phyloP scores from a whole-genome alignment of 371 early-diverging fungal genomes.

The Lichtheimia ramosa region DNA sequence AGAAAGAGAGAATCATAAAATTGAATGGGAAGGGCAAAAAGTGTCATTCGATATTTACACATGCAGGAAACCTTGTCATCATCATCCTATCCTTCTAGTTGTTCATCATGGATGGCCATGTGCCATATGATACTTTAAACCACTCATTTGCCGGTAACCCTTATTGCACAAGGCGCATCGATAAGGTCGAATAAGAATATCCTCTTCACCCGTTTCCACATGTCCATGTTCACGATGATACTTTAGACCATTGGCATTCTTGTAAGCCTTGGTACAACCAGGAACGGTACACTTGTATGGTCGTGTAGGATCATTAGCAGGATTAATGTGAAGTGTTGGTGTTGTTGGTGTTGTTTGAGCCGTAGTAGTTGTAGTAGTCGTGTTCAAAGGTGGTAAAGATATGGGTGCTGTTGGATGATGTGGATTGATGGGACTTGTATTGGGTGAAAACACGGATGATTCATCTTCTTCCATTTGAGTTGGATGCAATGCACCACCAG shows the following conservation, averaged over 20 bases:
- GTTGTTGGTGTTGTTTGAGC: background rate
- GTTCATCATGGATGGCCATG: constrained; percentile 5
- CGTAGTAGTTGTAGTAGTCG: background rate
- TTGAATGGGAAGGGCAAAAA: too few species aligned
- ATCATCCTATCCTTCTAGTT: too few species aligned
- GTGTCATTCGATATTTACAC: background rate
- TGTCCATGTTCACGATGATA: constrained; percentile 18
- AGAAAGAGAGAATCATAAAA: too few species aligned
- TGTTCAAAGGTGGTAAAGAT: background rate
- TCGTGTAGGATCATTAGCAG: constrained; percentile 6
- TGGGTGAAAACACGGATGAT: background rate
- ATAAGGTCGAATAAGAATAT: constrained; percentile 50
- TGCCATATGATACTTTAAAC: constrained; percentile 82
- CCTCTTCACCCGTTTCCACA: constrained; percentile 11
- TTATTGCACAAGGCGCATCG: constrained; percentile 80
- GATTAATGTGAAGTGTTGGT: background rate
- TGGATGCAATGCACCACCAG: background rate
- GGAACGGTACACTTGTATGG: constrained; percentile 33
- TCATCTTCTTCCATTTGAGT: background rate
- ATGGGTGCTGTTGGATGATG: background rate
- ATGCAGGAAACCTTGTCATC: background rate
- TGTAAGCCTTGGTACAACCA: constrained; percentile 15
- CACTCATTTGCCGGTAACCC: constrained; percentile 90
- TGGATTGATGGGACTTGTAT: background rate
- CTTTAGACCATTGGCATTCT: constrained; percentile 17